Base-by-base conservation (phyloP, 352 stramenopile species). In the Pythium guiyangense region DNA sequence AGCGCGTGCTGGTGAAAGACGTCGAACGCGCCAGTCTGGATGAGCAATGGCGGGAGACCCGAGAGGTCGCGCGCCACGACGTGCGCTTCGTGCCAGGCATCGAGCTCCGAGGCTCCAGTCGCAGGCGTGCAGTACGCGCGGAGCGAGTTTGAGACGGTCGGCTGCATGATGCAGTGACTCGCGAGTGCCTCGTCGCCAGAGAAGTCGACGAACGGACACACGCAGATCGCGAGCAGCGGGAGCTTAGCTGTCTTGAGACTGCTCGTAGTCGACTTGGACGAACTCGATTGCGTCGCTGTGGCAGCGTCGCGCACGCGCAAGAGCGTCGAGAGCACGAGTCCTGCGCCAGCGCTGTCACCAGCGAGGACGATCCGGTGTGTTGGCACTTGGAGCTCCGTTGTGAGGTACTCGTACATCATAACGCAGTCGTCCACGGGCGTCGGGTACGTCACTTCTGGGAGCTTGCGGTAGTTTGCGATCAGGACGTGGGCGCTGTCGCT, bases 391-490 rank as follows among this genome's bases (percentile, higher is more conserved):
- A 76, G 40, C 11, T 59, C 31, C 0, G 49, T 12, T 2, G 74
- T 58, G 22, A 88, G 57, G 54, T 80, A 74, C 51, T 83, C 57
- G 51, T 69, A 79, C 63, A 78, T 82, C 40, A 40, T 34, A 35
- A 79, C 59, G 17, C 74, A 71, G 56, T 88, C 77, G 46, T 88
- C 64, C 22, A 76, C 57, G 35, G 74, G 74, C 0, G 59, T 27
- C 0, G 77, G 77, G 57, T 77, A 86, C 11, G 54, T 31, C 14
- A 65, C 51, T 42, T 83, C 69, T 6, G 74, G 73, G 18, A 77
- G 59, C 59, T 86, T 88, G n/a, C 74, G 77, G 63, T 86, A 88
- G 63, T 86, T 88, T 29, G 71, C 74, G n/a, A 88, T 60, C 49
- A 86, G 62, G n/a, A 79, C 70, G 45, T 85, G 60, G 20, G 84